Percentiles rank a stretch among this genome's conserved stretches.
phyloP scores from a whole-genome alignment of 768 basidiomycete genomes.

The Tricholomella constricta region DNA sequence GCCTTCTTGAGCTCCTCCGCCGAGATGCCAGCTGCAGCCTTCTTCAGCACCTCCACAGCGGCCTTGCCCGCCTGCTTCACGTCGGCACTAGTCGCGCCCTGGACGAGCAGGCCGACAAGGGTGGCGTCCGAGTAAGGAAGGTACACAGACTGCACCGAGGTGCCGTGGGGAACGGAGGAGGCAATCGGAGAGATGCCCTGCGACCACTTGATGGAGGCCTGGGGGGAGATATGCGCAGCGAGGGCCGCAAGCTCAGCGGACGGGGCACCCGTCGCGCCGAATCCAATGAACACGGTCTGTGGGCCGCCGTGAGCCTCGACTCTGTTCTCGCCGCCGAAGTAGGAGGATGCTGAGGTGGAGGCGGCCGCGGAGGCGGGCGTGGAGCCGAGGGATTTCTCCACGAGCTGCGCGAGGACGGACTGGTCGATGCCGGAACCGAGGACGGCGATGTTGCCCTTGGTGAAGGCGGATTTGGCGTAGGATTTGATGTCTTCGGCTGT shows the following conservation, averaged over 20 bases:
- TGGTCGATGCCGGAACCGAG: constrained; percentile 87
- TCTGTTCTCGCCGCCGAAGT: constrained; percentile 87
- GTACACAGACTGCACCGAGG: constrained; percentile 72
- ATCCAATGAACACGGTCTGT: constrained; percentile 87
- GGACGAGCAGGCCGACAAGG: constrained; percentile 81
- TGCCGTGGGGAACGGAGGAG: constrained; percentile 54
- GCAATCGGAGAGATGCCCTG: constrained; percentile 71
- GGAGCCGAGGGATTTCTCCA: constrained; percentile 64
- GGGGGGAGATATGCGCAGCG: constrained; percentile 76
- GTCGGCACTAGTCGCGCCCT: constrained; percentile 61
- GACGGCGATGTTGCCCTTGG: constrained; percentile 79
- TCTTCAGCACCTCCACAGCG: constrained; percentile 69
- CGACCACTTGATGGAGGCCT: constrained; percentile 86
- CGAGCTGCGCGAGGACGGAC: constrained; percentile 65
- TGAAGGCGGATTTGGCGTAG: constrained; percentile 74
- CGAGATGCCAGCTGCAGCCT: constrained; percentile 58
- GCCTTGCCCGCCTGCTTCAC: constrained; percentile 70
- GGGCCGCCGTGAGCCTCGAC: constrained; percentile 60
- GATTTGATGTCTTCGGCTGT: constrained; percentile 70
- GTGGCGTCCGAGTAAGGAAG: constrained; percentile 92
- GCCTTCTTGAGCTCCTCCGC: constrained; percentile 79
- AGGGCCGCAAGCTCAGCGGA: constrained; percentile 78
- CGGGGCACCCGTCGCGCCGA: constrained; percentile 68
- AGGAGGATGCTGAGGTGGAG: constrained; percentile 40
- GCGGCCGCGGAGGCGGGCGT: constrained; percentile 40